Evolutionary conservation across 129 eudicot genomes (phyloP).

Genomic region (Flaveria ramosissima): DNA sequence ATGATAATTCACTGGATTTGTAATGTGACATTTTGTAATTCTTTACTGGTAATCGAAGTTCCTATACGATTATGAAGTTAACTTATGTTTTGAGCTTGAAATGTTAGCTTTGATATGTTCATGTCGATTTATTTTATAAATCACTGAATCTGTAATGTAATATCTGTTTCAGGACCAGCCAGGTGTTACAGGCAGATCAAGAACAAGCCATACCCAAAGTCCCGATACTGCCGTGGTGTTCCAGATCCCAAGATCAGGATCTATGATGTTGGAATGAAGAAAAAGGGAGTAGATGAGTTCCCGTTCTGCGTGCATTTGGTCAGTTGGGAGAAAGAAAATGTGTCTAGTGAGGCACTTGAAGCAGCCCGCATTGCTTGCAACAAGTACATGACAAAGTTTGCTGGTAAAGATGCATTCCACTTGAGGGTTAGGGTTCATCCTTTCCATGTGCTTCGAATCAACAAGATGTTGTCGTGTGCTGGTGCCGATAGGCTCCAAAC

Average conservation of each 20-base stretch:
- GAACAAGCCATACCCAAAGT: conserved; percentile 83
- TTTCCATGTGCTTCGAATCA: conserved; percentile 81
- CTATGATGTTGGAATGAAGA: conserved; percentile 90
- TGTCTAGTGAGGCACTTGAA: conserved; percentile 84
- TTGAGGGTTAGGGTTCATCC: conserved; percentile 89
- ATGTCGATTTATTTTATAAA: not conserved
- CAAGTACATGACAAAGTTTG: conserved; percentile 85
- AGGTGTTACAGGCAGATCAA: conserved; percentile 86
- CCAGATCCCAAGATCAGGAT: conserved; percentile 89
- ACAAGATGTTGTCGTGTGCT: conserved; percentile 90
- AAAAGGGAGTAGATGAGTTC: conserved; percentile 85
- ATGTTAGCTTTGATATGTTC: not conserved
- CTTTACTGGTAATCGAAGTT: too few relatives aligned
- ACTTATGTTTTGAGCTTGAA: not conserved
- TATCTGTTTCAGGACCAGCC: conserved; percentile 61
- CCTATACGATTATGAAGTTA: not conserved
- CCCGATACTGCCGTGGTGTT: conserved; percentile 85
- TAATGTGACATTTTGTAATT: too few relatives aligned
- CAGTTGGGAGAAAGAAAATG: conserved; percentile 91
- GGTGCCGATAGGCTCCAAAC: conserved; percentile 94
- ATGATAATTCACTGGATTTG: too few relatives aligned
- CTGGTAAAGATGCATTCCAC: conserved; percentile 89
- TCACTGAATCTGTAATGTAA: not conserved
- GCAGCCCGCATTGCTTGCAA: conserved; percentile 93
- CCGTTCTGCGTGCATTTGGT: conserved; percentile 86